These are phyloP conservation scores for Agapanthus africanus DNA, from an alignment of 106 monocot genomes.

Conservation along the genomic window DNA sequence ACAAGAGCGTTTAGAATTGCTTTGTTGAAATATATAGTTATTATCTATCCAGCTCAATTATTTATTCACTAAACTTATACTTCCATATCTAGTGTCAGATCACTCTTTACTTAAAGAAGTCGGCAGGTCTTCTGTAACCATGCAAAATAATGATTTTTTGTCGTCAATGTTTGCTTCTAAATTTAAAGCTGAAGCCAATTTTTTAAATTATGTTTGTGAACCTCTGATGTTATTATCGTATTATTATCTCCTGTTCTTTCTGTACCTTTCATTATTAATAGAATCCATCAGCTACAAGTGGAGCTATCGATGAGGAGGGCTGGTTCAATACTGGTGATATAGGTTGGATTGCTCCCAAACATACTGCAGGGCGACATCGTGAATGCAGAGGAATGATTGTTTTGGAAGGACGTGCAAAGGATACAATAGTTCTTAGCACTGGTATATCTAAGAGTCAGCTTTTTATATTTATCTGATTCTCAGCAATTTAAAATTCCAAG, in stretches of 20 bases:
- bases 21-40: background rate
- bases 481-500: background rate
- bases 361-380: constrained; percentile 44
- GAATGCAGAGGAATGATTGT: constrained; percentile 84
- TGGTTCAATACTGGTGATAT: constrained; percentile 95
- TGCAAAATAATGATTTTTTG: background rate
- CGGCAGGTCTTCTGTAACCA: background rate
- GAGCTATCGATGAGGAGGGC: constrained; percentile 67
- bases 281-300: constrained; percentile 66
- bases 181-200: background rate
- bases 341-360: constrained; percentile 80
- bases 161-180: background rate
- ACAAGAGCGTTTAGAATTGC: background rate
- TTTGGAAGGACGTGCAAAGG: constrained; percentile 92
- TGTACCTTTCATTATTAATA: constrained; percentile 16
- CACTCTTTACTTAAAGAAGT: background rate
- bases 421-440: constrained; percentile 89
- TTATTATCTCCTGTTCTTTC: background rate
- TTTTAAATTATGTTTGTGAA: background rate
- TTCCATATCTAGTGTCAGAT: background rate
- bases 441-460: too few relatives aligned
- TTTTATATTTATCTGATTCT: too few relatives aligned
- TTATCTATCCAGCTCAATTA: too few relatives aligned
- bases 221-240: background rate
- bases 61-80: too few relatives aligned